Percentiles rank a stretch among this genome's conserved stretches.
These are phyloP conservation scores for Spinacia oleracea DNA, from an alignment of 179 eudicot species.

Conservation along the genomic window DNA sequence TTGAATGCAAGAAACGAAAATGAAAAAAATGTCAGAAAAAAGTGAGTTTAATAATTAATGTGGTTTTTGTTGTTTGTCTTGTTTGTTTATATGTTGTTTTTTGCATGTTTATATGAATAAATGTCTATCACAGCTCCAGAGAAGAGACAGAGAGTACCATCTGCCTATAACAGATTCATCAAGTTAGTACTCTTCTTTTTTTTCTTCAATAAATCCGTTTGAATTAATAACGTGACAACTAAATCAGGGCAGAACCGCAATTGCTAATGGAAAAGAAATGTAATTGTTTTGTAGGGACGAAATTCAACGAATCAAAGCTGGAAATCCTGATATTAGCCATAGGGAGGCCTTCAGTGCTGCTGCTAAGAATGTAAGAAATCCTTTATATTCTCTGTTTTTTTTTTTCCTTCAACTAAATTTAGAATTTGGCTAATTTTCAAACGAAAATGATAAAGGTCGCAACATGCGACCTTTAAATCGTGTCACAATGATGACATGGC, in stretches of 20 bases:
- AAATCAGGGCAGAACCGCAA: no score
- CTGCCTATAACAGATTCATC: constrained; percentile 98
- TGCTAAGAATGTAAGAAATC: constrained; percentile 73
- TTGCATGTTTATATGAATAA: constrained; percentile 27
- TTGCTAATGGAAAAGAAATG: background rate
- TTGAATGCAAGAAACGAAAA: constrained; percentile 19
- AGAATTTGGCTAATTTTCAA: constrained; percentile 23
- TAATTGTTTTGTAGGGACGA: constrained; percentile 60
- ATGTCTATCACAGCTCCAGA: constrained; percentile 70
- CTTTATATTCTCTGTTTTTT: background rate
- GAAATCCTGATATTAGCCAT: constrained; percentile 95
- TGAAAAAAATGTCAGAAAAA: constrained; percentile 28
- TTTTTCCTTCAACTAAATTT: background rate
- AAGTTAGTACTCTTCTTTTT: constrained; percentile 48
- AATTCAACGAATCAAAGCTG: constrained; percentile 97
- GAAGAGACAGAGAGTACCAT: constrained; percentile 99
- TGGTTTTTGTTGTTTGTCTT: constrained; percentile 22
- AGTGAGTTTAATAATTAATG: constrained; percentile 26
- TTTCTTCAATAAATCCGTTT: background rate
- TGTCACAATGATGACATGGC: no score
- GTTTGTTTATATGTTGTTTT: constrained; percentile 42
- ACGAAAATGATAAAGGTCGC: no score
- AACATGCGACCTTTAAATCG: no score
- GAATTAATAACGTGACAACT: background rate
- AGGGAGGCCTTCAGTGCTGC: constrained; percentile 99